Conservation (phyloP, 1,284 basidiomycete species). For the Cutaneotrichosporon daszewskae region DNA sequence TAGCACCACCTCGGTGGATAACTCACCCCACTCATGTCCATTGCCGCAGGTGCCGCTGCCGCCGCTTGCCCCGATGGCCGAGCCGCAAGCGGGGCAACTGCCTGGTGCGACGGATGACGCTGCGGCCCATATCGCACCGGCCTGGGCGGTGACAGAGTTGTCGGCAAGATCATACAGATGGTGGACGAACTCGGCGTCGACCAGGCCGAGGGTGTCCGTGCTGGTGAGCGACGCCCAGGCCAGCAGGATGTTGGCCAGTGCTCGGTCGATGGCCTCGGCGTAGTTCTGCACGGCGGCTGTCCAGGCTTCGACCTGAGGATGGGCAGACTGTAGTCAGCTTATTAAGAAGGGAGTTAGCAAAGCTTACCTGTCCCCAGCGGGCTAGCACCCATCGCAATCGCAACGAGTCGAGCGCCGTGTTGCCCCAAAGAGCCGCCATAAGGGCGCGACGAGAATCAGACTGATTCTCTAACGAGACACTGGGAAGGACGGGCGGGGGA, state of each 20-base stretch:
- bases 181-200: constrained; percentile 9
- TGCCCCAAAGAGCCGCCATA: constrained; percentile 15
- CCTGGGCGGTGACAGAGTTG: too few species aligned
- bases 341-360: background rate
- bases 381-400: constrained; percentile 18
- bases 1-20: background rate
- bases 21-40: constrained; percentile 42
- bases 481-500: background rate
- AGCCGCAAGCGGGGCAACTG: constrained; percentile 14
- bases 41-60: constrained; percentile 16
- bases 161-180: constrained; percentile 1
- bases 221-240: too few species aligned
- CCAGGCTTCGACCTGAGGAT: too few species aligned
- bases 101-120: background rate
- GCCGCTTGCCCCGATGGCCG: constrained; percentile 1
- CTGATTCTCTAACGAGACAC: background rate
- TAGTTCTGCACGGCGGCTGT: too few species aligned
- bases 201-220: too few species aligned
- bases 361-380: constrained; percentile 18
- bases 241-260: too few species aligned
- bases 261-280: too few species aligned
- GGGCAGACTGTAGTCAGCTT: background rate
- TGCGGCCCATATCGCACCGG: background rate
- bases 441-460: constrained; percentile 5
- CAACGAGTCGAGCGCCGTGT: constrained; percentile 10